Conservation (phyloP, 169 alveolate species). For the Babesia divergens region DNA sequence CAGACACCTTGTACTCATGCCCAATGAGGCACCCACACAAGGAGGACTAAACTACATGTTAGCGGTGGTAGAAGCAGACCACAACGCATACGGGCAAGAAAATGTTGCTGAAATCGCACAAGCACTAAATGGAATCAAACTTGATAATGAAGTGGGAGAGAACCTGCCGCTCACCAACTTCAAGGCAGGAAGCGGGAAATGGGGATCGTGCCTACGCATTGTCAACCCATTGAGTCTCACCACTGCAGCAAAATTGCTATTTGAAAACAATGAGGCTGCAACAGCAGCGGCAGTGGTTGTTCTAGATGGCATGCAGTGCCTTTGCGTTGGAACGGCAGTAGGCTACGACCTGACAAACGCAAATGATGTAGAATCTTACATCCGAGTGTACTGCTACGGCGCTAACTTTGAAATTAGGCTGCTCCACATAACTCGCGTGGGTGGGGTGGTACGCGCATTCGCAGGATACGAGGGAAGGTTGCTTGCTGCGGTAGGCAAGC, state of each 20-base stretch:
- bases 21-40: slow-evolving; percentile 73
- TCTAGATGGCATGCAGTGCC: slow-evolving; percentile 82
- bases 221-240: slow-evolving; percentile 78
- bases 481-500: slow-evolving; percentile 90
- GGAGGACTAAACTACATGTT: slow-evolving; percentile 72
- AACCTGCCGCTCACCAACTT: slow-evolving; percentile 80
- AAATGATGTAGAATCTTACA: slow-evolving; percentile 43
- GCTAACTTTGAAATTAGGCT: slow-evolving; percentile 71
- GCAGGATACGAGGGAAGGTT: slow-evolving; percentile 90
- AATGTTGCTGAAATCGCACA: slow-evolving; percentile 73
- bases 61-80: slow-evolving; percentile 88
- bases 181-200: slow-evolving; percentile 90
- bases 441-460: slow-evolving; percentile 89
- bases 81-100: slow-evolving; percentile 82
- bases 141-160: slow-evolving; percentile 65
- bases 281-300: slow-evolving; percentile 84
- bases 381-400: slow-evolving; percentile 72
- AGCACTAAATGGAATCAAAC: slow-evolving; percentile 64
- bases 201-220: slow-evolving; percentile 92
- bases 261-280: slow-evolving; percentile 93
- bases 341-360: slow-evolving; percentile 35
- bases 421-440: slow-evolving; percentile 86
- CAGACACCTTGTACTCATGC: slow-evolving; percentile 82
- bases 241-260: slow-evolving; percentile 83
- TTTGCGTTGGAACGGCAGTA: slow-evolving; percentile 91